These are phyloP conservation scores for Lasiosphaeria hispida DNA, from an alignment of 495 filamentous ascomycete species.

Conservation along the genomic window DNA sequence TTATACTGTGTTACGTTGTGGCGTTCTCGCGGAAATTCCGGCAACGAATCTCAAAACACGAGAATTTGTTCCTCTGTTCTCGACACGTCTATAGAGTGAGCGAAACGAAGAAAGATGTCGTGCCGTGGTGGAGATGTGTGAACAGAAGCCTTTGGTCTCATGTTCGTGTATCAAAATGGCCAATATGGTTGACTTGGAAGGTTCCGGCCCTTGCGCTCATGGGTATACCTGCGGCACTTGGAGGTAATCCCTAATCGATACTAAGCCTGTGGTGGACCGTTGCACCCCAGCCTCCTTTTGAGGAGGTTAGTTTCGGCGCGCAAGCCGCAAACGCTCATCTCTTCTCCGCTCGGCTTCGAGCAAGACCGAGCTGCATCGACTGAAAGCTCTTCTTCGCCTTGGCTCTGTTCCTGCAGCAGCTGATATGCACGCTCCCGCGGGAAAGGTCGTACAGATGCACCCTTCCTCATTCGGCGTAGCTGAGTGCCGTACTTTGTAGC, in stretches of 20 bases:
- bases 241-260: neutral
- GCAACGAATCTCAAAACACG: neutral
- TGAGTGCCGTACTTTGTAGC: neutral
- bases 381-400: too few relatives aligned
- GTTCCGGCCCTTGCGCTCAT: too few relatives aligned
- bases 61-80: neutral
- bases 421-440: constrained; percentile 5
- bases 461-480: neutral
- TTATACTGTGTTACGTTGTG: neutral
- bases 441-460: neutral
- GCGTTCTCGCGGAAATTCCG: neutral
- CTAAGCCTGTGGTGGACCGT: neutral
- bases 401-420: neutral
- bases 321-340: neutral
- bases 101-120: too few relatives aligned
- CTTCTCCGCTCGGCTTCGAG: too few relatives aligned
- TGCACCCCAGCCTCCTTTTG: constrained; percentile 1
- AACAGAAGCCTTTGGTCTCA: too few relatives aligned
- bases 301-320: neutral
- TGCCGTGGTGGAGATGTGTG: too few relatives aligned
- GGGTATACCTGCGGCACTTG: too few relatives aligned
- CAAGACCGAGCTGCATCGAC: too few relatives aligned
- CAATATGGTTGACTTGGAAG: too few relatives aligned
- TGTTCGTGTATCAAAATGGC: too few relatives aligned
- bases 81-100: too few relatives aligned